Conservation (phyloP, 1,284 basidiomycete species). For the Ceratobasidium theobromae region DNA sequence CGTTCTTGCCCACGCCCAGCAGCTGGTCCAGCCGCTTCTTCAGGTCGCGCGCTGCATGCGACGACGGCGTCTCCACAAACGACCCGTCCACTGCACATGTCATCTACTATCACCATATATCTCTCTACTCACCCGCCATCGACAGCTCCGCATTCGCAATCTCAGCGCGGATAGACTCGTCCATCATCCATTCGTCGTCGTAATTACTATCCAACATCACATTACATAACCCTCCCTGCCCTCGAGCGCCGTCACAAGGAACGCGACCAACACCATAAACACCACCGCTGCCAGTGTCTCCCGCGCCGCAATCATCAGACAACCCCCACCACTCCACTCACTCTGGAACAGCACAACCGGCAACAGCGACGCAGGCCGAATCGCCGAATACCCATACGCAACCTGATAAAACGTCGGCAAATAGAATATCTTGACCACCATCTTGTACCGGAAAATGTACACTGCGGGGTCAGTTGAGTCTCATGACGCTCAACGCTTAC, state of each 20-base stretch:
- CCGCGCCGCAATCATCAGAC: too few relatives aligned
- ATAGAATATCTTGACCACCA: constrained; percentile 43
- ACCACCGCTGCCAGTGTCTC: neutral
- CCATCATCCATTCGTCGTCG: constrained; percentile 1
- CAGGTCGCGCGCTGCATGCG: constrained; percentile 66
- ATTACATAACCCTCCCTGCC: too few relatives aligned
- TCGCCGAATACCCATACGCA: constrained; percentile 47
- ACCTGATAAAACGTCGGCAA: constrained; percentile 51
- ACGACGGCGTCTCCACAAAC: constrained; percentile 76
- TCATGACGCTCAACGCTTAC: too few relatives aligned
- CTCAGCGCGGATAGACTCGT: constrained; percentile 30
- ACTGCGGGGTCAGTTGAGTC: constrained; percentile 34
- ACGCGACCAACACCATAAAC: too few relatives aligned
- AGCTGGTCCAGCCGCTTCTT: constrained; percentile 70
- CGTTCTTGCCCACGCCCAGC: constrained; percentile 58
- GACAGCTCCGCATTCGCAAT: constrained; percentile 35
- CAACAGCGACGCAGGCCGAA: constrained; percentile 49
- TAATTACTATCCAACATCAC: too few relatives aligned
- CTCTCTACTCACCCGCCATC: constrained; percentile 34
- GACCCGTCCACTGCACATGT: too few relatives aligned
- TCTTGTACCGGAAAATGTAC: constrained; percentile 46
- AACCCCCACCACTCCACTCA: too few relatives aligned
- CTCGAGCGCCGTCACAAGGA: neutral
- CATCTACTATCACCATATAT: constrained; percentile 55
- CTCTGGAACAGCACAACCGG: constrained; percentile 47